phyloP scores from a whole-genome alignment of 2,329 filamentous ascomycete species.

The Fusarium sublunatum region DNA sequence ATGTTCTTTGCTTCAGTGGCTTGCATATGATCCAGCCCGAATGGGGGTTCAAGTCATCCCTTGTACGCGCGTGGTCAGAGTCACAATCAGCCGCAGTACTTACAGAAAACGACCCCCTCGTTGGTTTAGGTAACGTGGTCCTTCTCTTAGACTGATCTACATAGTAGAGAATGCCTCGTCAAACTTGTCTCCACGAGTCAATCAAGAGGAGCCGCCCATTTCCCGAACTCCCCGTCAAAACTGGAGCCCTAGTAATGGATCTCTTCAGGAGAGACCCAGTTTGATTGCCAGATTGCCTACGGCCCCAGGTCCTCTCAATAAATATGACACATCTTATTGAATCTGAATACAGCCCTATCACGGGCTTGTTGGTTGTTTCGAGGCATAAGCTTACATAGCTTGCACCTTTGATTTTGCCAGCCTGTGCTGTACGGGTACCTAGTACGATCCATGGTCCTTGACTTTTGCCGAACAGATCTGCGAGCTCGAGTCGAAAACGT shows the following conservation, averaged over 20 bases:
- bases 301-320: constrained; percentile 26
- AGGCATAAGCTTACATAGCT: constrained; percentile 13
- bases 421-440: background rate
- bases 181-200: constrained; percentile 30
- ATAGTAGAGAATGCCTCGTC: constrained; percentile 17
- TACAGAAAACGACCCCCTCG: constrained; percentile 10
- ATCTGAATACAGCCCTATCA: background rate
- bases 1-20: constrained; percentile 9
- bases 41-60: constrained; percentile 24
- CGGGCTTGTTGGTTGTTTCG: constrained; percentile 12
- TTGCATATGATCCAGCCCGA: constrained; percentile 22
- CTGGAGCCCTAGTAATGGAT: constrained; percentile 29
- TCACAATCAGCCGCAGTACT: constrained; percentile 3
- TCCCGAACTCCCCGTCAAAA: constrained; percentile 43
- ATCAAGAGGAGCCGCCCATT: constrained; percentile 24
- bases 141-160: constrained; percentile 14
- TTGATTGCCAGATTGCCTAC: constrained; percentile 26
- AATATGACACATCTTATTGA: constrained; percentile 37
- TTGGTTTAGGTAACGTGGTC: constrained; percentile 6
- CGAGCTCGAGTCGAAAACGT: constrained; percentile 35
- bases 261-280: constrained; percentile 37
- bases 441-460: constrained; percentile 9
- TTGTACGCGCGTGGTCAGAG: constrained; percentile 7
- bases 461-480: constrained; percentile 43
- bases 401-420: constrained; percentile 7